phyloP scores from a whole-genome alignment of 306 rosid species.

The Cucurbita ficifolia region DNA sequence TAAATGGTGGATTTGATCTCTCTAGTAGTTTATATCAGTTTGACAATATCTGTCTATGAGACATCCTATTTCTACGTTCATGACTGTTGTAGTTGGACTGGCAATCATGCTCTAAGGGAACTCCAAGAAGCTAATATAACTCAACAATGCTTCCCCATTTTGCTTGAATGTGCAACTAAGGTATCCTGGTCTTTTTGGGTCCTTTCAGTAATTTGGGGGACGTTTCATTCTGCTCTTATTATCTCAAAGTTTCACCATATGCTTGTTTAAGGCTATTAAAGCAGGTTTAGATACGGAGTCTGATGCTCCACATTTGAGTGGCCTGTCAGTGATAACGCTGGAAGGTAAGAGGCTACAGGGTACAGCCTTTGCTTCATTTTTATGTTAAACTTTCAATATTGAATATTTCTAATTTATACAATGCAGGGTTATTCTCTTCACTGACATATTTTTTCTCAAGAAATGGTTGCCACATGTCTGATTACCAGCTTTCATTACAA shows the following conservation, averaged over 20 bases:
- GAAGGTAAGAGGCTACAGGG: slow-evolving; percentile 40
- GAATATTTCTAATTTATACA: slow-evolving; percentile 9
- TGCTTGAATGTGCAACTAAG: slow-evolving; percentile 84
- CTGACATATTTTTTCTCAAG: slow-evolving; percentile 84
- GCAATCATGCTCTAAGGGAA: slow-evolving; percentile 70
- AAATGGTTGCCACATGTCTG: slow-evolving; percentile 71
- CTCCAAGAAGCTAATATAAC: slow-evolving; percentile 84
- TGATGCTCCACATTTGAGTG: slow-evolving; percentile 50
- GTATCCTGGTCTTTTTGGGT: slow-evolving; percentile 20
- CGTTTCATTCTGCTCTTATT: slow-evolving; percentile 8
- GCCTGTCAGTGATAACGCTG: slow-evolving; percentile 54
- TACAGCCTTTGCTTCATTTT: neutral
- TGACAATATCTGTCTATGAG: neutral
- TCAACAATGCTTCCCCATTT: slow-evolving; percentile 59
- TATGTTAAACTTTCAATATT: neutral
- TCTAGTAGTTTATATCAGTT: neutral
- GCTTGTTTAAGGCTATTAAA: slow-evolving; percentile 59
- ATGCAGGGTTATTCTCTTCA: slow-evolving; percentile 71
- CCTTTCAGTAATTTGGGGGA: slow-evolving; percentile 10
- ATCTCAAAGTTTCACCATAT: neutral
- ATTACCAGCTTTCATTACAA: slow-evolving; percentile 84
- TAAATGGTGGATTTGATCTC: neutral
- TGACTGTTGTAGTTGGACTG: slow-evolving; percentile 63
- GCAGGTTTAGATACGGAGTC: slow-evolving; percentile 60
- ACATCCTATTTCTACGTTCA: neutral